Conservation (phyloP, 2,329 filamentous ascomycete species). For the Clonostachys sp. region DNA sequence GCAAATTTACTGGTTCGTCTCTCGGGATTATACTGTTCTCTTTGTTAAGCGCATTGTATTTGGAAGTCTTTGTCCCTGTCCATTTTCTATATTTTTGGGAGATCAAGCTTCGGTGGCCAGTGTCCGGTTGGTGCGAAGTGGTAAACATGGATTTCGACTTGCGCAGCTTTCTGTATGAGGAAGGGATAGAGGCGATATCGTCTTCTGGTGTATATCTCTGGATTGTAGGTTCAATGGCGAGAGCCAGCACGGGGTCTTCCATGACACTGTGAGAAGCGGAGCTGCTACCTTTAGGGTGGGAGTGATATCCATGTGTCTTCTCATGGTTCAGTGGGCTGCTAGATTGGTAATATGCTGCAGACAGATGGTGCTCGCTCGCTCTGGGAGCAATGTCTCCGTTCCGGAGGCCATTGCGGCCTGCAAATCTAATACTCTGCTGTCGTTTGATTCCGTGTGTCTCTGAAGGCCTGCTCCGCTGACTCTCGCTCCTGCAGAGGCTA, state of each 20-base stretch:
- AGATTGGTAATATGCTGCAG: background rate
- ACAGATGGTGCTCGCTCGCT: conserved; percentile 8
- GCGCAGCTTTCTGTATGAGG: conserved; percentile 37
- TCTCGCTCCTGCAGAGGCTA: no score
- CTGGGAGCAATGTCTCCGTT: conserved; percentile 19
- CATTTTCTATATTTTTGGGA: conserved; percentile 4
- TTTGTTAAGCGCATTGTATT: conserved; percentile 7
- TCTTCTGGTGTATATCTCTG: conserved; percentile 43
- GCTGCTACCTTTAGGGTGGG: no score
- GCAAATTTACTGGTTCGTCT: conserved; percentile 15
- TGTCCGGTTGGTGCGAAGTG: conserved; percentile 13
- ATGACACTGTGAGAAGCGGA: no score
- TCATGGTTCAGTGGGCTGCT: background rate
- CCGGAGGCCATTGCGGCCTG: conserved; percentile 23
- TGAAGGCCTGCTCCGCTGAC: no score
- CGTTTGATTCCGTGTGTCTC: conserved; percentile 20
- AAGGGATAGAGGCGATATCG: conserved; percentile 38
- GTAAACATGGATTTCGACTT: conserved; percentile 52
- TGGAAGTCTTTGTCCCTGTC: conserved; percentile 1
- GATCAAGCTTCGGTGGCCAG: conserved; percentile 5
- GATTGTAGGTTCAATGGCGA: conserved; percentile 11
- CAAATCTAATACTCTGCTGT: conserved; percentile 54
- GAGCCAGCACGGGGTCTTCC: conserved; percentile 18
- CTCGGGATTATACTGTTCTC: conserved; percentile 18
- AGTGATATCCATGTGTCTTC: background rate